A percentile compares a stretch with the other conserved stretches of the same genome.
Evolutionary conservation across 202 grass and related monocot species (phyloP).

Genomic region (Digitaria exilis): DNA sequence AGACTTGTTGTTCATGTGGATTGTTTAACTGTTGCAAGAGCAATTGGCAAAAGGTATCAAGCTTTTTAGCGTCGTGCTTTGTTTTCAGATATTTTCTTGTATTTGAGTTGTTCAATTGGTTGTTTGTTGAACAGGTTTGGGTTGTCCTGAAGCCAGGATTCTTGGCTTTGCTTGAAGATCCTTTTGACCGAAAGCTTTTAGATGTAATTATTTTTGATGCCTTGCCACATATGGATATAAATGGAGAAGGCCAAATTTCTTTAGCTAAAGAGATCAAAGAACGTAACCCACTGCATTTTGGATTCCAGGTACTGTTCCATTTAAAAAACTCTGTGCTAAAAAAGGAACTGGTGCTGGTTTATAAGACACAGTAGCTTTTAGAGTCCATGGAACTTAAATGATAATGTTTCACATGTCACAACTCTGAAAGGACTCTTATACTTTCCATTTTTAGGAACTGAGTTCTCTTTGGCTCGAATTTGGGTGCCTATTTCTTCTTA

Average conservation of each 20-base stretch:
- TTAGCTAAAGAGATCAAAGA: slow-evolving; percentile 96
- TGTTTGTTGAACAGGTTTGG: slow-evolving; percentile 74
- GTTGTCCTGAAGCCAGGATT: slow-evolving; percentile 95
- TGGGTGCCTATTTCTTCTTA: background rate
- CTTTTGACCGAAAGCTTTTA: slow-evolving; percentile 90
- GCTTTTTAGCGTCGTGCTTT: slow-evolving; percentile 13
- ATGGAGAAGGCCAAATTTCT: slow-evolving; percentile 74
- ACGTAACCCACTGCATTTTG: slow-evolving; percentile 86
- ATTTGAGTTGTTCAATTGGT: slow-evolving; percentile 39
- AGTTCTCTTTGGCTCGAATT: background rate
- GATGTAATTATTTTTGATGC: slow-evolving; percentile 98
- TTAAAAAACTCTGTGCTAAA: slow-evolving; percentile 6
- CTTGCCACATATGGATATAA: slow-evolving; percentile 83
- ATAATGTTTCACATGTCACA: slow-evolving; percentile 15
- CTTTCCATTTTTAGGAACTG: slow-evolving; percentile 8
- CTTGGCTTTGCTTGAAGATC: slow-evolving; percentile 91
- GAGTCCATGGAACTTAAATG: background rate
- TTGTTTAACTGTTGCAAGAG: slow-evolving; percentile 89
- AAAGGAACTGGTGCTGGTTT: slow-evolving; percentile 1
- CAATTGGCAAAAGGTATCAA: slow-evolving; percentile 90
- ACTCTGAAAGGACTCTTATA: background rate
- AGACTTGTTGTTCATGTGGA: slow-evolving; percentile 65
- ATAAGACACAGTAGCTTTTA: background rate
- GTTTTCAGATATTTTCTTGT: slow-evolving; percentile 23
- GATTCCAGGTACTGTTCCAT: slow-evolving; percentile 80